Conservation (phyloP, 345 rosid species). For the Dipteronia dyeriana region DNA sequence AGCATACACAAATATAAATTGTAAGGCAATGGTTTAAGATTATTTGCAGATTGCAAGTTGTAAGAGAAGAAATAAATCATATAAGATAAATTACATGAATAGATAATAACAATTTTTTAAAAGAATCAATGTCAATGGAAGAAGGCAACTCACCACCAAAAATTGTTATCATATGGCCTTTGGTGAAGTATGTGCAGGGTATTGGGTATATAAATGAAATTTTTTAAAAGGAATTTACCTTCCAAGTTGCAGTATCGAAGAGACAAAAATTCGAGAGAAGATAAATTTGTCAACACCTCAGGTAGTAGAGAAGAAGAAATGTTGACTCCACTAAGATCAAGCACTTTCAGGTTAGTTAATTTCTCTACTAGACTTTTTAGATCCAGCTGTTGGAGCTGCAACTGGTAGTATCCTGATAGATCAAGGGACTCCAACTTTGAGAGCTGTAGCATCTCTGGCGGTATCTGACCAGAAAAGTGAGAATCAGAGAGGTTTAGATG, state of each 20-base stretch:
- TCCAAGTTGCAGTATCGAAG: not conserved
- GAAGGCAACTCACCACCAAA: too few relatives aligned
- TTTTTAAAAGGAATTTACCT: constrained; percentile 13
- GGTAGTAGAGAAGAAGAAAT: constrained; percentile 1
- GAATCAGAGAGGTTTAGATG: constrained; percentile 19
- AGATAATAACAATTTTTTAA: too few relatives aligned
- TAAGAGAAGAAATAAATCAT: not conserved
- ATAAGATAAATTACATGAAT: constrained; percentile 16
- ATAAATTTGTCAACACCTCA: not conserved
- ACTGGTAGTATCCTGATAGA: not conserved
- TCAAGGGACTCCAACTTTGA: constrained; percentile 11
- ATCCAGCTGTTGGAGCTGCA: not conserved
- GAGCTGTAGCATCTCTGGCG: constrained; percentile 2
- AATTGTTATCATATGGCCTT: too few relatives aligned
- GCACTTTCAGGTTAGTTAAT: constrained; percentile 18
- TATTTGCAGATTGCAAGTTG: not conserved
- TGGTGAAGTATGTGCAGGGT: not conserved
- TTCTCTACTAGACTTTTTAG: not conserved
- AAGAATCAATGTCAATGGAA: too few relatives aligned
- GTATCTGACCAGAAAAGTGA: constrained; percentile 14
- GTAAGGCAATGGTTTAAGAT: too few relatives aligned
- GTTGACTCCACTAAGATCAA: constrained; percentile 11
- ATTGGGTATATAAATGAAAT: not conserved
- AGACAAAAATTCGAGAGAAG: constrained; percentile 13
- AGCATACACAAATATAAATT: too few relatives aligned